Evolutionary conservation across 2,329 filamentous ascomycete species (phyloP), one percentile per base, ranked within the genome.

Genomic region (Aphanocladium album): DNA sequence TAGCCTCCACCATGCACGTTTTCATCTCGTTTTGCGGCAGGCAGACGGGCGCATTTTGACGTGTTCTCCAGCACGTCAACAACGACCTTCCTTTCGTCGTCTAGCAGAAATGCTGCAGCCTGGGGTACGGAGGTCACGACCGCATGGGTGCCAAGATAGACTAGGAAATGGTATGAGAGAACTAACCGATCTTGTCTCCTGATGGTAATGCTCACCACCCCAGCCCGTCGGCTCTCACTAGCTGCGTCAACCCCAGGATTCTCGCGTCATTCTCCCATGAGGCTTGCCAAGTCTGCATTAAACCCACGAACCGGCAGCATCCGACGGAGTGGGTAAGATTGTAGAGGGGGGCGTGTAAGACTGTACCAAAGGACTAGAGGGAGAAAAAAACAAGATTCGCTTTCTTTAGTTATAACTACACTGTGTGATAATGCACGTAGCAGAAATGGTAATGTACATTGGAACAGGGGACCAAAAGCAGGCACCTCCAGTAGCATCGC

Each of bases 371-470:
- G 19, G n/a, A 12, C 23, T 27, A 37, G 5, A 16, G 6, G n/a
- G 33, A 19, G 12, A 25, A 35, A 51, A 52, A 59, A 25, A 51
- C 25, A 33, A 43, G n/a, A 52, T n/a, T 41, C 56, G 56, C 56
- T 59, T 49, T 59, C 56, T 59, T 35, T 59, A 25, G 23, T 39
- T 52, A 52, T 25, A 52, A 59, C 56, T 59, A 59, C 56, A 59
- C 7, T 35, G 5, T 21, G 39, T 59, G 56, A 8, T 39, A 11
- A 45, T 59, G 56, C 35, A 58, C 23, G 45, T 33, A 58, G 54
- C 43, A 39, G 35, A 33, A 35, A 33, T 45, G 57, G 46, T 59
- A 54, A 53, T 60, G 17, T 60, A 60, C 49, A 60, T 51, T 47
- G 46, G 41, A 37, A 17, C 21, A 35, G 37, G 33, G 11, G 49